Conservation (phyloP, 345 rosid genomes). For the Camelina neglecta region DNA sequence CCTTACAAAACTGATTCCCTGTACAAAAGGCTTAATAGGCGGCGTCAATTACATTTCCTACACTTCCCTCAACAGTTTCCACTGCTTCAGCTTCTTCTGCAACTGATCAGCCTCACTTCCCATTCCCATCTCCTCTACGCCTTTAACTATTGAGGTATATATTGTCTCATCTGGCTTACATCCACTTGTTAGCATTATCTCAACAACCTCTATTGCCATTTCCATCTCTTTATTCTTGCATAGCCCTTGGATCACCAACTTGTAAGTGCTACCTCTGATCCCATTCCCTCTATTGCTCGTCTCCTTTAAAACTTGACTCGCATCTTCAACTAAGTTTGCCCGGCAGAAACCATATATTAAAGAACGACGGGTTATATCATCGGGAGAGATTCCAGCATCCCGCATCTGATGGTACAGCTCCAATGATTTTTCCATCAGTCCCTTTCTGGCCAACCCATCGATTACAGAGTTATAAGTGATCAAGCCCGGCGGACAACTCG, state of each 20-base stretch:
- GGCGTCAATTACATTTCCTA: background rate
- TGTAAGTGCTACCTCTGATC: conserved; percentile 56
- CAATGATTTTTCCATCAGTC: conserved; percentile 60
- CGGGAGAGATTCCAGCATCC: conserved; percentile 61
- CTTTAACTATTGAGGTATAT: conserved; percentile 51
- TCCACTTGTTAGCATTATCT: conserved; percentile 63
- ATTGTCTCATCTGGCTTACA: conserved; percentile 57
- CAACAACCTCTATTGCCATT: conserved; percentile 68
- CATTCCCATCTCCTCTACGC: conserved; percentile 71
- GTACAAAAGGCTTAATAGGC: conserved; percentile 21
- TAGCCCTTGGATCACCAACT: conserved; percentile 57
- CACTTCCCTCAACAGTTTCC: conserved; percentile 46
- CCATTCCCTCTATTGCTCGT: conserved; percentile 57
- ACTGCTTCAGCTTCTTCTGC: conserved; percentile 54
- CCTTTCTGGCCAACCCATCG: conserved; percentile 66
- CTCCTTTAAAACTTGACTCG: conserved; percentile 60
- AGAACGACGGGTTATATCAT: conserved; percentile 73
- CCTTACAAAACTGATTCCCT: conserved; percentile 30
- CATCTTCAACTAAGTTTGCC: conserved; percentile 56
- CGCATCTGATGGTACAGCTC: conserved; percentile 59
- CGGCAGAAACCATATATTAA: conserved; percentile 72
- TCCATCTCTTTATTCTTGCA: conserved; percentile 66
- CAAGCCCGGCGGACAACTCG: conserved; percentile 62
- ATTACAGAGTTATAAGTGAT: conserved; percentile 77
- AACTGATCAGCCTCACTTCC: conserved; percentile 59